phyloP scores from a whole-genome alignment of 2,329 filamentous ascomycete genomes.

The Tolypocladium amazonense region DNA sequence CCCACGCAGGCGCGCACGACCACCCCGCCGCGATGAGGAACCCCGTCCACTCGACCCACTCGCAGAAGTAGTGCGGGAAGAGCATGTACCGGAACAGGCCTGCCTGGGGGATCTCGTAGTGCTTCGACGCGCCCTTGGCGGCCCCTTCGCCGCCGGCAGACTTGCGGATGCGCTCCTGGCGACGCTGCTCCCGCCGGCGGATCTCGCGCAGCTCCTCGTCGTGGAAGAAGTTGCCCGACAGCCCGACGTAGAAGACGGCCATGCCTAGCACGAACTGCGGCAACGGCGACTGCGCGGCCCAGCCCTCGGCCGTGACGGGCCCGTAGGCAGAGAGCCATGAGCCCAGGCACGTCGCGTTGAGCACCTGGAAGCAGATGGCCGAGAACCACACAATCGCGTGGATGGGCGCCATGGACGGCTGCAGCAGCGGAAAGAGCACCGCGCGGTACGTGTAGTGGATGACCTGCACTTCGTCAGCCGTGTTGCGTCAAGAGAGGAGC shows the following conservation, averaged over 20 bases:
- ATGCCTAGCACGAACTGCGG: conserved; percentile 52
- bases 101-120: conserved; percentile 77
- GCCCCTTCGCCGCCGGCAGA: background rate
- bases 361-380: conserved; percentile 65
- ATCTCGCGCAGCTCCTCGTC: conserved; percentile 87
- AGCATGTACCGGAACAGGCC: conserved; percentile 76
- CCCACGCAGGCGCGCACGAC: conserved; percentile 62
- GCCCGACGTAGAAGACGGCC: conserved; percentile 63
- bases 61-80: conserved; percentile 89
- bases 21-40: conserved; percentile 69
- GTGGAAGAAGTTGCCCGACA: conserved; percentile 75
- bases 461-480: conserved; percentile 29
- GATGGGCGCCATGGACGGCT: conserved; percentile 88
- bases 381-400: conserved; percentile 55
- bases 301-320: conserved; percentile 45
- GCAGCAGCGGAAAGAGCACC: conserved; percentile 67
- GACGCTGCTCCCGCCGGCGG: conserved; percentile 52
- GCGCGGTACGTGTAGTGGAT: conserved; percentile 91
- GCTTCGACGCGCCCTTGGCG: conserved; percentile 41
- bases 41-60: conserved; percentile 93
- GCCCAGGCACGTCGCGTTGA: conserved; percentile 69
- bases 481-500: too few species aligned
- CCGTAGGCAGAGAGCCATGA: conserved; percentile 78
- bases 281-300: conserved; percentile 28
- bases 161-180: conserved; percentile 31